Conservation (phyloP, 208 protist species). For the Phytomonas serpens region DNA sequence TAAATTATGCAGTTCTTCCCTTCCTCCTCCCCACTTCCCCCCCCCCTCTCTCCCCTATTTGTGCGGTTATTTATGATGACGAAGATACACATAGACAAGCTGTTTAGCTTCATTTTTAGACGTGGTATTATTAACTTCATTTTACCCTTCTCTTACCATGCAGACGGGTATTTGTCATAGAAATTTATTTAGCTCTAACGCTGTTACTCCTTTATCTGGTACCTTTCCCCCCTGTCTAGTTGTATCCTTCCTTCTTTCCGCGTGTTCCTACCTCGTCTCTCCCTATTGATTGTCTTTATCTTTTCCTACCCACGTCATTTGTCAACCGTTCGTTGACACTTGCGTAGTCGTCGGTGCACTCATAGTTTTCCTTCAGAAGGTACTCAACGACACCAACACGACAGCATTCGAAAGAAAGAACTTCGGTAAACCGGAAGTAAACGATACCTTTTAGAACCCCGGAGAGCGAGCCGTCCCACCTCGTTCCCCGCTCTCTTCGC, state of each 20-base stretch:
- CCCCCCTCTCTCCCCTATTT: not conserved
- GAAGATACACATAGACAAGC: conserved; percentile 11
- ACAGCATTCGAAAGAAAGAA: not conserved
- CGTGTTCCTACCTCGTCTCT: not conserved
- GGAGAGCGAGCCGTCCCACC: not conserved
- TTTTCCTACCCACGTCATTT: not conserved
- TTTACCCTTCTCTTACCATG: conserved; percentile 10
- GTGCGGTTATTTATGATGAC: not conserved
- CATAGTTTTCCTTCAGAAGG: not conserved
- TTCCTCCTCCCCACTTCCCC: not conserved
- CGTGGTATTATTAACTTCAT: conserved; percentile 3
- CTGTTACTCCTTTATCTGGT: not conserved
- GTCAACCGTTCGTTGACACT: not conserved
- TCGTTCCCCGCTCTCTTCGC: not conserved
- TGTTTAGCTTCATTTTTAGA: conserved; percentile 15
- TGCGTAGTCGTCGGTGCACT: not conserved
- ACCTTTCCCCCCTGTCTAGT: conserved; percentile 3
- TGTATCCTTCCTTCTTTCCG: conserved; percentile 9
- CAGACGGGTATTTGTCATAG: not conserved
- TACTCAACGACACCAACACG: not conserved
- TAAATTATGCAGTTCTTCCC: not conserved
- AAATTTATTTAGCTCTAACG: conserved; percentile 11
- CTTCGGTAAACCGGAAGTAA: not conserved
- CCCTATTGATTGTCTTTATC: conserved; percentile 1
- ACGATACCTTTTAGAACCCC: not conserved